Evolutionary conservation across 306 rosid species (phyloP).

Genomic region (Trifolium repens): DNA sequence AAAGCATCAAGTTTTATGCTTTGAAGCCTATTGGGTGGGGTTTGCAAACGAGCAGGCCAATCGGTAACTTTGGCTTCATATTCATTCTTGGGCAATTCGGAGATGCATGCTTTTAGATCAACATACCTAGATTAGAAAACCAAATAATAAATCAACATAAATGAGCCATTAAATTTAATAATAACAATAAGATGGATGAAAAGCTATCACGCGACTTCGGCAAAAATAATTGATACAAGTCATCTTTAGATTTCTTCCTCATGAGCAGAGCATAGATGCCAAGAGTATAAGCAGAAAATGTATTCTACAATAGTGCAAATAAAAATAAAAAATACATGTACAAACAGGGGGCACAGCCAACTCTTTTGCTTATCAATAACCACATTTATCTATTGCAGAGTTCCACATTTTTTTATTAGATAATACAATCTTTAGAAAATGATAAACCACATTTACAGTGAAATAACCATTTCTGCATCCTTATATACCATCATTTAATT

Average conservation of each 20-base stretch:
- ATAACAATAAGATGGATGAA: constrained; percentile 29
- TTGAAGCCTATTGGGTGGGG: constrained; percentile 89
- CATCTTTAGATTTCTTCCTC: constrained; percentile 18
- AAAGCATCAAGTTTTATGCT: constrained; percentile 78
- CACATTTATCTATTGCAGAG: background rate
- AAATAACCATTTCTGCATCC: constrained; percentile 23
- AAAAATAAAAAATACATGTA: background rate
- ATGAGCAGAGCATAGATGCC: background rate
- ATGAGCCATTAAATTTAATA: constrained; percentile 31
- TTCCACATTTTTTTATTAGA: constrained; percentile 27
- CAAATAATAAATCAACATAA: constrained; percentile 40
- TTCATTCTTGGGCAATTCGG: constrained; percentile 75
- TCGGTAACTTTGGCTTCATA: constrained; percentile 62
- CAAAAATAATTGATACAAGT: constrained; percentile 30
- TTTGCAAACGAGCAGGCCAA: constrained; percentile 86
- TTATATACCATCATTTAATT: constrained; percentile 32
- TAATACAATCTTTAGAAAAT: constrained; percentile 14
- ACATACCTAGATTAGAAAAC: constrained; percentile 65
- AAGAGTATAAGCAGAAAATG: constrained; percentile 18
- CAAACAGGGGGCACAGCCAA: constrained; percentile 22
- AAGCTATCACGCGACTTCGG: constrained; percentile 23
- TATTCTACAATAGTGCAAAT: background rate
- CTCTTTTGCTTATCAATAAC: constrained; percentile 28
- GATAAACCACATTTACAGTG: background rate
- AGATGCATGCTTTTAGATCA: constrained; percentile 83